phyloP scores from a whole-genome alignment of 768 basidiomycete species.

The Exsudoporus frostii region DNA sequence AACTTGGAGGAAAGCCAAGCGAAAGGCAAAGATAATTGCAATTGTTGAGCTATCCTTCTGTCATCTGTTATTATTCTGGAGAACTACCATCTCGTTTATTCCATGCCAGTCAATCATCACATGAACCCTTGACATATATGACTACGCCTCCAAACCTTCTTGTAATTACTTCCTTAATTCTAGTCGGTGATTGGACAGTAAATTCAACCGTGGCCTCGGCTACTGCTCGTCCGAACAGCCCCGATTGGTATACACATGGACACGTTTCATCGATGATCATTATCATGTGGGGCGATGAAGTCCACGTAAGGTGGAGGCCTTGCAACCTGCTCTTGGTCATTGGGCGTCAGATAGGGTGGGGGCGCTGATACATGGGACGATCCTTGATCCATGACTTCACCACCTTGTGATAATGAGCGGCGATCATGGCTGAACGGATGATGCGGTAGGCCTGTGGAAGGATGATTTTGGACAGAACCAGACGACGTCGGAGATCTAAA shows the following conservation, averaged over 20 bases:
- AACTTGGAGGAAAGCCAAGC: slow-evolving; percentile 65
- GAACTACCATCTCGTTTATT: slow-evolving; percentile 16
- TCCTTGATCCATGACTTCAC: slow-evolving; percentile 32
- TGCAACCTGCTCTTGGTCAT: slow-evolving; percentile 50
- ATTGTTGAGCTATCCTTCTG: slow-evolving; percentile 52
- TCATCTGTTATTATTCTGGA: slow-evolving; percentile 12
- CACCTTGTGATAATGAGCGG: slow-evolving; percentile 32
- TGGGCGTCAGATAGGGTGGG: slow-evolving; percentile 65
- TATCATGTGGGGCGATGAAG: slow-evolving; percentile 28
- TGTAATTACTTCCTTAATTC: slow-evolving; percentile 32
- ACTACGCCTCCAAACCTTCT: slow-evolving; percentile 16
- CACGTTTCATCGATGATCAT: slow-evolving; percentile 11
- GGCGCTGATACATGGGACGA: slow-evolving; percentile 60
- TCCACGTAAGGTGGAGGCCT: slow-evolving; percentile 66
- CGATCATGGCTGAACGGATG: slow-evolving; percentile 31
- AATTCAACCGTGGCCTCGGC: neutral
- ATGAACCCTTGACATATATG: slow-evolving; percentile 25
- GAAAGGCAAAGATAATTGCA: slow-evolving; percentile 76
- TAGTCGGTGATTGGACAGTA: slow-evolving; percentile 13
- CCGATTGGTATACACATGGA: neutral
- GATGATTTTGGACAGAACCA: slow-evolving; percentile 14
- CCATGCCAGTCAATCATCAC: slow-evolving; percentile 12
- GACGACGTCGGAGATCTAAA: slow-evolving; percentile 43
- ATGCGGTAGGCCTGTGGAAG: slow-evolving; percentile 30
- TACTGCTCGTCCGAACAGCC: neutral